Base-by-base conservation (phyloP, 1,284 basidiomycete species). In the Bjerkandera adusta region DNA sequence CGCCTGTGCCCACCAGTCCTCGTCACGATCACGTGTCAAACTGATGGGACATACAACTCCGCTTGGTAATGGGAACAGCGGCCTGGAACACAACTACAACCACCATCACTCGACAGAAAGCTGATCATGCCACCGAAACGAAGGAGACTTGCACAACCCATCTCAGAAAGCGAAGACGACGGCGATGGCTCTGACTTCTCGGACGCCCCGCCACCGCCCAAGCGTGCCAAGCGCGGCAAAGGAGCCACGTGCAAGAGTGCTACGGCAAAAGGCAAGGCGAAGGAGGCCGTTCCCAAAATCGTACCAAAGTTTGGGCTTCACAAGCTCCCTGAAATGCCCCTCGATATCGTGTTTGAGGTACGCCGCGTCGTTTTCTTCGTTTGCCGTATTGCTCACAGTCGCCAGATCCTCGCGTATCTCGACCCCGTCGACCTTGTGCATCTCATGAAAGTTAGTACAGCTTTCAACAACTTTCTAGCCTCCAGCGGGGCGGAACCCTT, bases 281-380 rank as follows among this genome's bases (percentile, higher is more conserved):
- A n/a, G 27, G n/a, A 8, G n/a, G 27, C 8, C 8, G 27, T 8
- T 30, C 8, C 27, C 8, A n/a, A n/a, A n/a, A 8, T 8, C 27
- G 27, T 30, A n/a, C 27, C 27, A n/a, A 30, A 8, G 27, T 8
- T 30, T 8, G 27, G 27, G n/a, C 27, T 8, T n/a, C 27, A 49
- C 39, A 56, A 38, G 37, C 52, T 56, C 2, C 52, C 49, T n/a
- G 47, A 54, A 37, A 53, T 57, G 54, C 56, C 56, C 7, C 47
- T 57, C 5, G 56, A 57, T 18, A 50, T 57, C 6, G 32, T 57
- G 26, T 57, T 45, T 25, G 56, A 57, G 44, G 56, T 56, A 27
- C 22, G 47, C 36, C 20, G 27, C 27, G n/a, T n/a, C n/a, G 27
- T 8, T 8, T 8, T 8, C 8, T 30, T 8, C n/a, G 27, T 8